Base-by-base conservation (phyloP, 495 filamentous ascomycete species). In the Cladorrhinum samala region DNA sequence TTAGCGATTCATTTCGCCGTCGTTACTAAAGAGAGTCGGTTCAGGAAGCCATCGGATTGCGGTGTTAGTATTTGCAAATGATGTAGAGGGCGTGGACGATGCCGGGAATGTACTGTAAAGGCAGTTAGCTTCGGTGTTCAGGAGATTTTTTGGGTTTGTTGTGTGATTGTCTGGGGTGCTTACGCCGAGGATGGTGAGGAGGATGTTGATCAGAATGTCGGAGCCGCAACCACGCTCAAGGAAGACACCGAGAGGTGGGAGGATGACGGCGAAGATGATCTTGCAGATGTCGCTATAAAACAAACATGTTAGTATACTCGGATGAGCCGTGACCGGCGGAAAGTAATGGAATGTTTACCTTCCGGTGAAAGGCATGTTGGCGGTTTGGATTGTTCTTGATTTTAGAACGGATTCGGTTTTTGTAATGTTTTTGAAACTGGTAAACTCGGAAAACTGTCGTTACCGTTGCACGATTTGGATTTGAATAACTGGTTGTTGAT, bases 121-220 rank as follows among this genome's bases (percentile, higher is more conserved):
- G 20, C 1, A 49, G 39, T 56, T 37, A 37, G 36, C 50, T 9
- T 24, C 18, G 2, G 19, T 24, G 44, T 16, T n/a, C 14, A 33
- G 16, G 24, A 44, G 16, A 43, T 11, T 40, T 30, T 49, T 3
- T 33, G 23, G 9, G 17, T 18, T 13, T n/a, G 9, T 24, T n/a
- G 43, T 13, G 9, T 14, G 9, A 36, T 11, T 27, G 40, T n/a
- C n/a, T n/a, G 36, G 33, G 41, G 25, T 42, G 84, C 78, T 64
- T 83, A 90, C 65, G 53, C 85, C 86, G 61, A 95, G 78, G 61
- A 90, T 79, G 40, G 91, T 95, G 63, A 96, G 77, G 58, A 84
- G 79, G 76, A 96, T 88, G 77, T 96, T 96, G 82, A 97, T 91
- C 60, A 89, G 72, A 52, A 97, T 71, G 68, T 95, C 89, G 49